phyloP scores from a whole-genome alignment of 495 filamentous ascomycete genomes.

The Durotheca rogersii region DNA sequence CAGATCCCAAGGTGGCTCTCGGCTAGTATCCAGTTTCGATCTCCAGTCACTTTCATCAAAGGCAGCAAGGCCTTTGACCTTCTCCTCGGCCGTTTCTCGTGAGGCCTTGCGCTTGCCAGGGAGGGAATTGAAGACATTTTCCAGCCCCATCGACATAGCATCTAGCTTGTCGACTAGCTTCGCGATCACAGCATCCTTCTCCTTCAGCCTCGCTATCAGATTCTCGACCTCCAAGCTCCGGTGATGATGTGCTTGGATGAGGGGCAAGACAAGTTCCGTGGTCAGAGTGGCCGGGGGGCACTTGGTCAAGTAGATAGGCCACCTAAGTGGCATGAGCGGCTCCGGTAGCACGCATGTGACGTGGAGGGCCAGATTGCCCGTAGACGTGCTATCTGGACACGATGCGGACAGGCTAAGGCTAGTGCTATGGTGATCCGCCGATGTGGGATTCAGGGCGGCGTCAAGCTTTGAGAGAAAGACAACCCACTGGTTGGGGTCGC shows the following conservation, averaged over 20 bases:
- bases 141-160: conserved; percentile 63
- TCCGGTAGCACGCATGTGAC: conserved; percentile 64
- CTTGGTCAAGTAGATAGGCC: conserved; percentile 62
- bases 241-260: conserved; percentile 59
- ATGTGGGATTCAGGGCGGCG: conserved; percentile 53
- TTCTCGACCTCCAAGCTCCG: conserved; percentile 52
- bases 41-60: conserved; percentile 56
- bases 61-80: conserved; percentile 55
- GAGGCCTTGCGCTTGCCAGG: conserved; percentile 51
- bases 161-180: conserved; percentile 80
- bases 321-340: conserved; percentile 66
- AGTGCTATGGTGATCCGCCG: conserved; percentile 41
- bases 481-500: conserved; percentile 61
- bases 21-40: conserved; percentile 26
- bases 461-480: conserved; percentile 73
- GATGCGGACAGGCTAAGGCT: conserved; percentile 37
- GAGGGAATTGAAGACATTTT: conserved; percentile 67
- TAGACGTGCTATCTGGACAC: conserved; percentile 21
- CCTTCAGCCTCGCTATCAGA: conserved; percentile 60
- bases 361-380: conserved; percentile 53
- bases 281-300: conserved; percentile 56
- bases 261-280: conserved; percentile 65
- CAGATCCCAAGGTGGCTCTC: conserved; percentile 37
- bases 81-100: conserved; percentile 48
- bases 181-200: conserved; percentile 78